These are phyloP conservation scores for Mucor mucedo DNA, from an alignment of 371 early-diverging fungal genomes.

Conservation along the genomic window DNA sequence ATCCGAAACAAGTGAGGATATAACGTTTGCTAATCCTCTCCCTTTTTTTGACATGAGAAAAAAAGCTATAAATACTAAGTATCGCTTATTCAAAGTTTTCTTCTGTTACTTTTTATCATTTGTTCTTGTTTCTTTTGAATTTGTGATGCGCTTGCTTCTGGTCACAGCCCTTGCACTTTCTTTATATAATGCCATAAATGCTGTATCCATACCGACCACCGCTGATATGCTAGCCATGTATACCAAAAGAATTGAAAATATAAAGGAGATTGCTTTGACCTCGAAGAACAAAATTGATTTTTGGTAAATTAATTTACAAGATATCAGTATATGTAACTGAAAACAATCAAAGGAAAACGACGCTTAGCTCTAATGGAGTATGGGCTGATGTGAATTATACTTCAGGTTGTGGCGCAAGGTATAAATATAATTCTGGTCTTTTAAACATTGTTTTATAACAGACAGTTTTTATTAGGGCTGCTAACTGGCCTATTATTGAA, in stretches of 20 bases:
- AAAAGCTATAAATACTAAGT: background rate
- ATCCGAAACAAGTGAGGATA: no score
- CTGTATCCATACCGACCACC: background rate
- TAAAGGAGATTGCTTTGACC: background rate
- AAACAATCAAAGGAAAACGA: no score
- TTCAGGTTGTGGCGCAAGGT: slow-evolving; percentile 29
- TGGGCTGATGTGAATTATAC: slow-evolving; percentile 32
- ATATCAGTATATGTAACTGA: no score
- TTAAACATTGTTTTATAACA: background rate
- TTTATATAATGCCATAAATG: slow-evolving; percentile 6
- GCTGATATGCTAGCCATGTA: background rate
- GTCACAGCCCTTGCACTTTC: slow-evolving; percentile 11
- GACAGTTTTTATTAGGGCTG: slow-evolving; percentile 14
- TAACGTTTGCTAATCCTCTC: no score
- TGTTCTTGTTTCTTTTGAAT: background rate
- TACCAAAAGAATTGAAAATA: background rate
- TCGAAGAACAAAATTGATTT: background rate
- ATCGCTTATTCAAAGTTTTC: background rate
- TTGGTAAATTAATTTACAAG: slow-evolving; percentile 1
- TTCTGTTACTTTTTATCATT: no score
- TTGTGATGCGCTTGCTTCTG: slow-evolving; percentile 7
- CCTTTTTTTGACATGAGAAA: no score
- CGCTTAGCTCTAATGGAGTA: slow-evolving; percentile 9
- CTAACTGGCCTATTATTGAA: slow-evolving; percentile 33
- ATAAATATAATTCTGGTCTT: background rate